Evolutionary conservation across 2,329 filamentous ascomycete genomes (phyloP).

Genomic region (Hypoxylon sp.): DNA sequence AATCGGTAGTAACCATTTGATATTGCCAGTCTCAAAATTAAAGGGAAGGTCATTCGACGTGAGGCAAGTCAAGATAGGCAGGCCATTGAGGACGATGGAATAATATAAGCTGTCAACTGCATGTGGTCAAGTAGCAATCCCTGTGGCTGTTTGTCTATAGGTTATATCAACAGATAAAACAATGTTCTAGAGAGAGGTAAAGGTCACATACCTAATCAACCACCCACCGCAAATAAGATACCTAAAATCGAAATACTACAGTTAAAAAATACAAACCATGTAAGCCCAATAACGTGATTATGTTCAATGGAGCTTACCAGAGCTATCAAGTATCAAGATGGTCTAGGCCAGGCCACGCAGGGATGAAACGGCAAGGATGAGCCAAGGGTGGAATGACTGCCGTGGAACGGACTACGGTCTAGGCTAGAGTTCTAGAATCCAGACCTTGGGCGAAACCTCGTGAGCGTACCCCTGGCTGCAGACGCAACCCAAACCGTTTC

Average conservation of each 20-base stretch:
- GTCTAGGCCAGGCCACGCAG: constrained; percentile 47
- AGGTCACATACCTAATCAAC: background rate
- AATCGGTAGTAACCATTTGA: background rate
- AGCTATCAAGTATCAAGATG: constrained; percentile 21
- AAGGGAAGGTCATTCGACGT: background rate
- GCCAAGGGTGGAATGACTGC: constrained; percentile 40
- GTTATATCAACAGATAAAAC: background rate
- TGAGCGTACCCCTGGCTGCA: constrained; percentile 32
- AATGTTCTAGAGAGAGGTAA: background rate
- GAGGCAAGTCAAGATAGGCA: background rate
- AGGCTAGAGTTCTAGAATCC: constrained; percentile 42
- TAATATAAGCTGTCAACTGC: background rate
- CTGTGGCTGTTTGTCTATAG: background rate
- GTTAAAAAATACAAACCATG: background rate
- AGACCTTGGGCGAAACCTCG: constrained; percentile 26
- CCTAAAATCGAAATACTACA: background rate
- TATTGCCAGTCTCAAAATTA: background rate
- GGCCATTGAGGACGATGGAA: background rate
- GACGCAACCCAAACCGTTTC: constrained; percentile 36
- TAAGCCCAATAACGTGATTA: constrained; percentile 1
- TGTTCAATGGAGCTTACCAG: constrained; percentile 23
- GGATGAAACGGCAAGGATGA: constrained; percentile 41
- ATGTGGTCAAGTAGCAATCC: background rate
- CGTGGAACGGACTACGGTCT: constrained; percentile 47
- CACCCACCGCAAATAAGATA: background rate